Evolutionary conservation across 352 stramenopile species (phyloP), one percentile per base, ranked within the genome.

Genomic region (Globisporangium yorkense): DNA sequence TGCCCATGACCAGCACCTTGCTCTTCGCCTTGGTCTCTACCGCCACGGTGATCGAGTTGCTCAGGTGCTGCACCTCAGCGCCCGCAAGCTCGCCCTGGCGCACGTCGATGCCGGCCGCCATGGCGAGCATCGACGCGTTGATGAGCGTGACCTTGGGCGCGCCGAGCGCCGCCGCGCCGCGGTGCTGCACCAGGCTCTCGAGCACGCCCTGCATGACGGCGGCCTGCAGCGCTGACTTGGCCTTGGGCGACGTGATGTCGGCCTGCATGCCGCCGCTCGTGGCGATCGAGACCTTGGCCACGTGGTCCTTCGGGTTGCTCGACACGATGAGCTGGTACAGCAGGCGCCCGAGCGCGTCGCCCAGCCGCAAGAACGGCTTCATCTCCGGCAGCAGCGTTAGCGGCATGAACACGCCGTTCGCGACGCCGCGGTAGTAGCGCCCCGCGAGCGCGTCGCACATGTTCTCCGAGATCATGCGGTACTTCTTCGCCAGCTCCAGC

Each of bases 401-500:
- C 33, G 79, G 78, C 79, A 94, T 86, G 71, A 90, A 92, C 15
- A 92, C 80, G 27, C 74, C 84, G 59, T 94, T 94, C n/a, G 82
- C 77, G 8, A 94, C 81, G 51, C 84, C 84, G 46, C 77, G 80
- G 61, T 81, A 90, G 68, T 89, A 84, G 33, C 81, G 80, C 53
- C 79, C 51, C 1, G 75, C 77, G 15, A 93, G 59, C 9, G 81
- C 80, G 59, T 89, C 81, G n/a, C 75, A 77, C 24, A 93, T 68
- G 54, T 93, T 91, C 47, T 91, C 84, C 18, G 84, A 75, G 60
- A 93, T 75, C 60, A 82, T 68, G 48, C 82, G 80, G 71, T 91
- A 91, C 57, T 84, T 79, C 53, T 80, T 81, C 1, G 70, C 65
- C 18, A 71, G 59, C 46, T 93, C 75, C 66, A 96, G 82, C 13